These are phyloP conservation scores for Mycotypha africana DNA, from an alignment of 371 early-diverging fungal genomes.

Conservation along the genomic window DNA sequence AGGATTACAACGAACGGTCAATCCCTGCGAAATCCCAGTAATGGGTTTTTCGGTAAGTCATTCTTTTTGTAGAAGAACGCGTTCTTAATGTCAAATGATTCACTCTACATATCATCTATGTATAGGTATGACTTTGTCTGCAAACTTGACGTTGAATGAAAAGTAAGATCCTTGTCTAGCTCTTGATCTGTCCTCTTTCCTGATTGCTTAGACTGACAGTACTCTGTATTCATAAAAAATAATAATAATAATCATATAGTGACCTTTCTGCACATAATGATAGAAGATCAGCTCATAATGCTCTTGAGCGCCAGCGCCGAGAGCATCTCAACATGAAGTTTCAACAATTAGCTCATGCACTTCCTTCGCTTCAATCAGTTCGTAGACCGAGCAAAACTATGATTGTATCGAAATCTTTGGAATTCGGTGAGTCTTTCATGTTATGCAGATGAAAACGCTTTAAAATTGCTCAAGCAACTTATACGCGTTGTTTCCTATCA, in stretches of 20 bases:
- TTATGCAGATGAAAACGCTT: no score
- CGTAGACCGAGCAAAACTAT: slow-evolving; percentile 74
- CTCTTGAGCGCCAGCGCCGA: slow-evolving; percentile 73
- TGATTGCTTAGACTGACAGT: no score
- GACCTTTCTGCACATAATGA: slow-evolving; percentile 30
- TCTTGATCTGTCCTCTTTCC: no score
- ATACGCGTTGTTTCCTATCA: neutral
- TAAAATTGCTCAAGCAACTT: neutral
- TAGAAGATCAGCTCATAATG: slow-evolving; percentile 74
- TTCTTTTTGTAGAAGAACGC: neutral
- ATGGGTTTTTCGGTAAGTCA: slow-evolving; percentile 18
- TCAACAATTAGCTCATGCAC: slow-evolving; percentile 69
- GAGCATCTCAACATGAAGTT: slow-evolving; percentile 73
- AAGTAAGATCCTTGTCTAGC: no score
- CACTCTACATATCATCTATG: slow-evolving; percentile 1
- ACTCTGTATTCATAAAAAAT: no score
- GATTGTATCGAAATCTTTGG: slow-evolving; percentile 70
- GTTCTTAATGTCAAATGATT: slow-evolving; percentile 1
- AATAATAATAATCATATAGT: slow-evolving; percentile 11
- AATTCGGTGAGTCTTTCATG: slow-evolving; percentile 32
- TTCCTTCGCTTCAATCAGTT: slow-evolving; percentile 65
- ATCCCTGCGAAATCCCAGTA: slow-evolving; percentile 26
- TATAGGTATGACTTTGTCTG: slow-evolving; percentile 20
- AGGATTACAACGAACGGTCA: slow-evolving; percentile 26
- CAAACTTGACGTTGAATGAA: slow-evolving; percentile 25